Conservation (phyloP, 495 filamentous ascomycete species). For the Talaromyces proteolyticus region DNA sequence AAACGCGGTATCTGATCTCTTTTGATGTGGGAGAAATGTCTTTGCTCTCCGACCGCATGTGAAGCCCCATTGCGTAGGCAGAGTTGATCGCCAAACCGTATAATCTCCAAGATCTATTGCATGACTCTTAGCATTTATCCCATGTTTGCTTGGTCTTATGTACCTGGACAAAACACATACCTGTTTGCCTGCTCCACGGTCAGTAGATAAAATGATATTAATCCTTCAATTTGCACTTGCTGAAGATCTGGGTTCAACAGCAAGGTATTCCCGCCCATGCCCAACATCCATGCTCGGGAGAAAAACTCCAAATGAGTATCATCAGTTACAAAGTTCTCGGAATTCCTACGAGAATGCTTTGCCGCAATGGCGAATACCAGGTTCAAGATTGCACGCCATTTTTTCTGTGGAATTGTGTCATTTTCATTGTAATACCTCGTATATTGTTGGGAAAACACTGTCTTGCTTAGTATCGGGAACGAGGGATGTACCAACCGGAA, state of each 20-base stretch:
- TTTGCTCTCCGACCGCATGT: constrained; percentile 51
- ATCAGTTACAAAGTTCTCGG: too few species aligned
- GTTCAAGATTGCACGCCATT: constrained; percentile 59
- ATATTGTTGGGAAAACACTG: constrained; percentile 34
- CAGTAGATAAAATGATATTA: constrained; percentile 55
- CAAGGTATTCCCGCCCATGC: constrained; percentile 38
- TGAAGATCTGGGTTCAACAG: constrained; percentile 52
- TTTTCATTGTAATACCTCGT: too few species aligned
- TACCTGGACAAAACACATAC: constrained; percentile 32
- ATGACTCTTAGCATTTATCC: too few species aligned
- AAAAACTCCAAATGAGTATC: constrained; percentile 52
- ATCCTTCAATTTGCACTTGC: constrained; percentile 51
- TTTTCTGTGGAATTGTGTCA: constrained; percentile 35
- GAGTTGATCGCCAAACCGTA: constrained; percentile 54
- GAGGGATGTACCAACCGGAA: constrained; percentile 50
- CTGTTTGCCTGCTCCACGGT: constrained; percentile 53
- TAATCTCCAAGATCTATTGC: constrained; percentile 57
- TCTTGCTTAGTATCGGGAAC: constrained; percentile 54
- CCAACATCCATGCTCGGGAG: constrained; percentile 52
- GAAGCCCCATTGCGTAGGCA: constrained; percentile 53
- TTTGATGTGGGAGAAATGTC: constrained; percentile 40
- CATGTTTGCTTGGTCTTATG: too few species aligned
- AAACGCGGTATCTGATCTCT: constrained; percentile 43
- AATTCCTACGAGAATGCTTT: too few species aligned
- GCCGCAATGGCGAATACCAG: constrained; percentile 57